Conservation (phyloP, 495 filamentous ascomycete genomes). For the Penicillium robsamsonii region DNA sequence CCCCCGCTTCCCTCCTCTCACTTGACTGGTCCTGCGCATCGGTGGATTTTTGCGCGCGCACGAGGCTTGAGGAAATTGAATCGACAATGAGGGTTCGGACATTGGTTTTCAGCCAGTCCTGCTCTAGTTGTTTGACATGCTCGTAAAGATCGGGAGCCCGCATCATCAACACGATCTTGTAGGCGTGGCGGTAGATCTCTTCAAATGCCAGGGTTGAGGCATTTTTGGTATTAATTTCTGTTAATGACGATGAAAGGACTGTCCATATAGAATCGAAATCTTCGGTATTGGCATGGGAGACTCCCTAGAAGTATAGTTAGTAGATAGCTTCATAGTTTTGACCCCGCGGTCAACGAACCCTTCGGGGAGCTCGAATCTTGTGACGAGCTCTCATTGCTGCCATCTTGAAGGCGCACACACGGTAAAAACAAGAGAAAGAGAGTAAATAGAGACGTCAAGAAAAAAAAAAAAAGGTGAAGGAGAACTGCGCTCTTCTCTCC, state of each 20-base stretch:
- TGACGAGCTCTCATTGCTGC: conserved; percentile 62
- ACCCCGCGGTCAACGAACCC: conserved; percentile 45
- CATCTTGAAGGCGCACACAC: conserved; percentile 43
- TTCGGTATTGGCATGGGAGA: conserved; percentile 51
- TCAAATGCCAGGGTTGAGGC: conserved; percentile 90
- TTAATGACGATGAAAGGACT: conserved; percentile 67
- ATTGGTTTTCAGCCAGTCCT: conserved; percentile 68
- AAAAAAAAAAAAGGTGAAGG: neutral
- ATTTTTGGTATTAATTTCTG: conserved; percentile 88
- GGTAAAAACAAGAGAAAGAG: neutral
- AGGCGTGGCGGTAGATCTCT: conserved; percentile 91
- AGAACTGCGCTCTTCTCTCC: conserved; percentile 22
- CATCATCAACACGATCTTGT: conserved; percentile 88
- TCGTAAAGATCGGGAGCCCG: conserved; percentile 83
- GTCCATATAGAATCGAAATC: conserved; percentile 85
- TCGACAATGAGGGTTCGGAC: conserved; percentile 63
- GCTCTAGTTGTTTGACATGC: conserved; percentile 73
- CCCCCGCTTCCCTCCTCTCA: conserved; percentile 76
- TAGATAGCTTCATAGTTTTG: neutral
- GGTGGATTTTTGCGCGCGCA: conserved; percentile 41
- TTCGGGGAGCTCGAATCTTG: conserved; percentile 69
- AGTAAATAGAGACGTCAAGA: neutral
- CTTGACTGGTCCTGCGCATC: conserved; percentile 56
- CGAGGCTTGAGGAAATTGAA: conserved; percentile 60
- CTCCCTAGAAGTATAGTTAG: conserved; percentile 45